These are phyloP conservation scores for Paxillus ammoniavirescens DNA, from an alignment of 768 basidiomycete genomes.

Conservation along the genomic window DNA sequence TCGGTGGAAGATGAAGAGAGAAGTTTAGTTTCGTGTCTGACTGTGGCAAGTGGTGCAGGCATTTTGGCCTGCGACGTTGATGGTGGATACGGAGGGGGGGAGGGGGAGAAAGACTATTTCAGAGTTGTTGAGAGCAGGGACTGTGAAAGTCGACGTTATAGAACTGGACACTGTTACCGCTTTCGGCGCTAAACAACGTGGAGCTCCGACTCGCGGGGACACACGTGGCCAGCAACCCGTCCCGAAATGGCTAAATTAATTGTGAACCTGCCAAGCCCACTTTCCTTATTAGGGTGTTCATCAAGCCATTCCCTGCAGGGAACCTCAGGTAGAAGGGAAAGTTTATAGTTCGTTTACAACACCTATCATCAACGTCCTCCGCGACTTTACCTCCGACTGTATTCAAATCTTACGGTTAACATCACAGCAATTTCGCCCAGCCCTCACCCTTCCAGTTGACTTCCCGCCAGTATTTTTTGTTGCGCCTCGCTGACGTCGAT, in stretches of 20 bases:
- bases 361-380: background rate
- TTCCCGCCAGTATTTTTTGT: constrained; percentile 32
- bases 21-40: constrained; percentile 4
- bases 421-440: constrained; percentile 4
- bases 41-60: constrained; percentile 13
- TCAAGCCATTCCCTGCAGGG: constrained; percentile 8
- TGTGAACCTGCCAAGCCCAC: constrained; percentile 11
- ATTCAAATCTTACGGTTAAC: constrained; percentile 8
- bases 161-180: constrained; percentile 18
- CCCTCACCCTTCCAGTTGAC: constrained; percentile 10
- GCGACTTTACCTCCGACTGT: background rate
- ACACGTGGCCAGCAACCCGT: constrained; percentile 27
- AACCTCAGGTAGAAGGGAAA: constrained; percentile 5
- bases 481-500: constrained; percentile 39
- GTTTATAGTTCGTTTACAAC: background rate
- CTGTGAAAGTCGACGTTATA: constrained; percentile 32
- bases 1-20: constrained; percentile 5
- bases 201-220: constrained; percentile 25
- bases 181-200: constrained; percentile 28
- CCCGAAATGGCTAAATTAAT: constrained; percentile 24
- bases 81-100: background rate
- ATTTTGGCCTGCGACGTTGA: constrained; percentile 7
- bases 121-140: background rate
- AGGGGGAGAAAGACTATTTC: background rate
- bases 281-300: constrained; percentile 3